Evolutionary conservation across 495 filamentous ascomycete genomes (phyloP).

Genomic region (Apiosordaria backusii): DNA sequence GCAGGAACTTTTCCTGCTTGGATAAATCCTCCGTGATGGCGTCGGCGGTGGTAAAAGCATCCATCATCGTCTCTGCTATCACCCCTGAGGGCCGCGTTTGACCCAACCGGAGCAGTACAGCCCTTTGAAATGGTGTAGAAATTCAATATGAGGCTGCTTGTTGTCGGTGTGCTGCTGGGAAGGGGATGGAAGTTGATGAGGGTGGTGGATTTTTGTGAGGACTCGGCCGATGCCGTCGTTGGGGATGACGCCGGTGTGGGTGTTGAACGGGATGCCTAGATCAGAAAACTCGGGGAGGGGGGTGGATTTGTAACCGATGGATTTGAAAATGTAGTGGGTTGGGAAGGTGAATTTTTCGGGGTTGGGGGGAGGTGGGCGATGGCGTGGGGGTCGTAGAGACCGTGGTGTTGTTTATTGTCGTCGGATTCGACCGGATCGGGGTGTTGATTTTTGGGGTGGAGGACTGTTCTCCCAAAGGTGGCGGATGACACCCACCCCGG

Average conservation of each 20-base stretch:
- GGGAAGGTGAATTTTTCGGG: constrained; percentile 38
- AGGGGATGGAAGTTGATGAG: not conserved
- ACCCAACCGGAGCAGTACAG: constrained; percentile 96
- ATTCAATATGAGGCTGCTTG: constrained; percentile 3
- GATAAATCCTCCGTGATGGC: constrained; percentile 70
- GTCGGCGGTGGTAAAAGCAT: constrained; percentile 87
- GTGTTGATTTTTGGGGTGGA: constrained; percentile 17
- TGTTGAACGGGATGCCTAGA: constrained; percentile 77
- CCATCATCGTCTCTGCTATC: constrained; percentile 93
- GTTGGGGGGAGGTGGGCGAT: constrained; percentile 48
- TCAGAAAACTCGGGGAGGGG: constrained; percentile 70
- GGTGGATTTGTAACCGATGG: constrained; percentile 85
- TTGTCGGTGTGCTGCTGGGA: not conserved
- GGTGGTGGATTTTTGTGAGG: constrained; percentile 4
- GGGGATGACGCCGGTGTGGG: constrained; percentile 66
- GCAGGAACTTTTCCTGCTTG: constrained; percentile 40
- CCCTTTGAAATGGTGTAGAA: constrained; percentile 57
- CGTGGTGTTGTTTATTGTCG: constrained; percentile 51
- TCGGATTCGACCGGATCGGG: constrained; percentile 64
- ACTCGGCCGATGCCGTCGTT: constrained; percentile 83
- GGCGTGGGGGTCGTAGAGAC: constrained; percentile 50
- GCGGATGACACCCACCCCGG: constrained; percentile 25
- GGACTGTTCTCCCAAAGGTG: not conserved
- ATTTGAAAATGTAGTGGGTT: constrained; percentile 62
- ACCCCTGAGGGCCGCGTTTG: constrained; percentile 90